These are phyloP conservation scores for Clonostachys solani DNA, from an alignment of 2,329 filamentous ascomycete species.

Conservation along the genomic window DNA sequence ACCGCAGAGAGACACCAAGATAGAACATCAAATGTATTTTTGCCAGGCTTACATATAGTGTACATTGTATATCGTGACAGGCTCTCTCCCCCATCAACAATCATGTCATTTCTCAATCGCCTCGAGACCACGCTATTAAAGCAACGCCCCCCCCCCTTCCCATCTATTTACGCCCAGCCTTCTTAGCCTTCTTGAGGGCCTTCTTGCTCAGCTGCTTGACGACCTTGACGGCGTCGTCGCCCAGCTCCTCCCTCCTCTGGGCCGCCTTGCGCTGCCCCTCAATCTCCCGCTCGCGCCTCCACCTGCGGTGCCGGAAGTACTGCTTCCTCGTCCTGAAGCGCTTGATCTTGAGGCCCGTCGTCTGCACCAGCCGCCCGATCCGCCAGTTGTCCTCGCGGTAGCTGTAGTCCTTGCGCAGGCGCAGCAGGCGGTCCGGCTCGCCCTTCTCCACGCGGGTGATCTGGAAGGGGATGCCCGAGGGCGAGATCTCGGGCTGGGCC, in stretches of 20 bases:
- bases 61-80: too few relatives aligned
- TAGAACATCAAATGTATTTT: too few relatives aligned
- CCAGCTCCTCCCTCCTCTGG: conserved; percentile 22
- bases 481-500: conserved; percentile 32
- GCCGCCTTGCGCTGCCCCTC: conserved; percentile 33
- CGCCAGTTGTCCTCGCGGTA: conserved; percentile 59
- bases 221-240: conserved; percentile 15
- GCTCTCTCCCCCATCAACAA: too few relatives aligned
- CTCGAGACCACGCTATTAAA: too few relatives aligned
- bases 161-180: conserved; percentile 23
- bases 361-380: conserved; percentile 49
- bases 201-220: conserved; percentile 25
- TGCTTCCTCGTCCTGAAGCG: conserved; percentile 46
- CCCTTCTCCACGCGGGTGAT: conserved; percentile 34
- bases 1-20: too few relatives aligned
- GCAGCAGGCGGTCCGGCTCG: conserved; percentile 42
- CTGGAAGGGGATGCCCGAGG: conserved; percentile 46
- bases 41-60: too few relatives aligned
- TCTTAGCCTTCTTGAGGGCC: conserved; percentile 28
- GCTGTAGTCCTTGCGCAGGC: conserved; percentile 48
- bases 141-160: conserved; percentile 7
- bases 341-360: conserved; percentile 44
- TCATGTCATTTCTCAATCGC: neutral
- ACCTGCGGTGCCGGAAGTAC: conserved; percentile 37
- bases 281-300: conserved; percentile 35